These are phyloP conservation scores for Mortierella sp. DNA, from an alignment of 371 early-diverging fungal genomes.

Conservation along the genomic window DNA sequence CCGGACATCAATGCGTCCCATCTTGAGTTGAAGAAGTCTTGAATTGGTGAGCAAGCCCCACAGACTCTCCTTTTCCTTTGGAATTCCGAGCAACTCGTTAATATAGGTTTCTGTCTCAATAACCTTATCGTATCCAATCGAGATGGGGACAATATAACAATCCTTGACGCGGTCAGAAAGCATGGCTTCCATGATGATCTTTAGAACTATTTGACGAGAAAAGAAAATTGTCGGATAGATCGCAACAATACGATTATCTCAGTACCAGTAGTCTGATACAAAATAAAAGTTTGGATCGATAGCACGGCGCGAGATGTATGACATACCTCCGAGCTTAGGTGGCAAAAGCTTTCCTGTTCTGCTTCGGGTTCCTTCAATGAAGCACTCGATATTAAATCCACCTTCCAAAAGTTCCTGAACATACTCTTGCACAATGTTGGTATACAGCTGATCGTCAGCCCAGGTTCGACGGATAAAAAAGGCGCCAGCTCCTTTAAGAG, in stretches of 20 bases:
- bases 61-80: slow-evolving; percentile 87
- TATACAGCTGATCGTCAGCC: slow-evolving; percentile 85
- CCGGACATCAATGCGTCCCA: slow-evolving; percentile 85
- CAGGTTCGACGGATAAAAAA: slow-evolving; percentile 88
- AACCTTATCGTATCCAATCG: slow-evolving; percentile 90
- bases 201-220: slow-evolving; percentile 64
- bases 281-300: background rate
- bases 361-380: slow-evolving; percentile 90
- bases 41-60: slow-evolving; percentile 73
- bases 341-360: slow-evolving; percentile 81
- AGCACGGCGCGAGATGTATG: background rate
- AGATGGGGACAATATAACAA: slow-evolving; percentile 85
- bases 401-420: slow-evolving; percentile 66
- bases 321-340: slow-evolving; percentile 79
- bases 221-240: background rate
- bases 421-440: slow-evolving; percentile 80
- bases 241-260: background rate
- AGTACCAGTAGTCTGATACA: background rate
- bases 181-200: slow-evolving; percentile 83
- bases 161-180: slow-evolving; percentile 73
- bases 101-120: slow-evolving; percentile 87
- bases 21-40: slow-evolving; percentile 75
- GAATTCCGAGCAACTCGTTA: slow-evolving; percentile 85
- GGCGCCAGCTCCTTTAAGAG: slow-evolving; percentile 81
- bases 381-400: slow-evolving; percentile 88